Base-by-base conservation (phyloP, 768 basidiomycete species). In the Leccinellum rugosiceps region DNA sequence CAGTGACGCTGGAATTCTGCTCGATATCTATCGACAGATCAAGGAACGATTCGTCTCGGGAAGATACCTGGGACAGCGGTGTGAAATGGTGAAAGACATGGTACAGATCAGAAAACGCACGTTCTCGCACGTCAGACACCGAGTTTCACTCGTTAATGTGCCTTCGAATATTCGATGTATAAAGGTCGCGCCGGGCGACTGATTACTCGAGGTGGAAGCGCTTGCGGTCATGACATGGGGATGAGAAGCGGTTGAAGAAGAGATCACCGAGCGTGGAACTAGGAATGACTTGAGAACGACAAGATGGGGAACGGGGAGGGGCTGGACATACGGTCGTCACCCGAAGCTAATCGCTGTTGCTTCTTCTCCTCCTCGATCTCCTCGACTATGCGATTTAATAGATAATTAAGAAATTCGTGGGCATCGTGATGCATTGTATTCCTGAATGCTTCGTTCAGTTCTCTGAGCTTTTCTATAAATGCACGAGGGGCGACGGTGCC, bases 1-100 rank as follows among this genome's bases (percentile, higher is more conserved):
- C 90, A 2, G 95, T 96, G 53, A 99, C 87, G 61, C 93, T 96
- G 3, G 94, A 92, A 73, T 98, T 97, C 72, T 97, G 93, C 71
- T 98, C 96, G 64, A 99, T 98, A 72, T 99, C 97, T 74, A 99
- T 93, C 5, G 95, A 98, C n/a, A 99, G 80, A 75, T 99, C 97
- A 54, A 99, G 82, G 75, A 99, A 99, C 10, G 88, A 85, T 73
- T 99, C 97, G 68, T 98, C 96, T 19, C 97, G 87, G 10, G 94
- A 90, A 7, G 93, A 93, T 5, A 92, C 85, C 90, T 93, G 60
- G 9, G 31, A 21, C 5, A 17, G 51, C 52, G 48, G 52, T 47
- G 50, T 65, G 52, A 68, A 65, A 52, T 23, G 26, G 32, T 44
- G 57, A 49, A 56, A 47, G 25, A 34, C 21, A 38, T 55, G 55